Base-by-base conservation (phyloP, 176 grass and related monocot genomes). In the Zizania latifolia region DNA sequence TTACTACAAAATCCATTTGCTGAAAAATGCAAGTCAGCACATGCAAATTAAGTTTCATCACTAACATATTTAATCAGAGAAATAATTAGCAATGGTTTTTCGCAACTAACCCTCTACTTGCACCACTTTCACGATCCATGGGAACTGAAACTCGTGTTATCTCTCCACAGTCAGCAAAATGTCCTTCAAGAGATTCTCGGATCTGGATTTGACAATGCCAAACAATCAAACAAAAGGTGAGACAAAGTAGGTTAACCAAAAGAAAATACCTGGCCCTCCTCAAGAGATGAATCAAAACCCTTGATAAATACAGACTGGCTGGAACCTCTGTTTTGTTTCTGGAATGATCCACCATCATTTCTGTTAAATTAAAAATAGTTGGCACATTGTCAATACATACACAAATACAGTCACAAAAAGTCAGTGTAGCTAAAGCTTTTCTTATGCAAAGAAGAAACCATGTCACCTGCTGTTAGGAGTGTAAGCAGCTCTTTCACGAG, bases 141-240 rank as follows among this genome's bases (percentile, higher is more conserved):
- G 94, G 94, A 32, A 94, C 21, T 7, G 88, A 87, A 19, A 92
- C 58, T 44, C 91, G 84, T 27, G 84, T 79, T 2, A 98, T 82
- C 1, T 84, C 91, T 59, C 94, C 94, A 55, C 94, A 98, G 3
- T 73, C 68, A 29, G 84, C 64, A 85, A 98, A 94, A 72, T 92
- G 71, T 66, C 87, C 78, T 77, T 89, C 33, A 0, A 98, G 83
- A 3, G 88, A 80, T 81, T 75, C 81, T 39, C 79, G 65, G 57
- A 98, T 84, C 94, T 98, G 78, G 21, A 85, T 56, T 76, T 27
- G 3, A 82, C 4, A 68, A 35, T 46, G 16, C 50, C 0, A 2
- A 46, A 71, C 10, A 26, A 38, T 17, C 48, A 41, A n/a, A 41
- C n/a, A 11, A 53, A 74, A 16, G 12, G 16, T 26, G n/a, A n/a